Base-by-base conservation (phyloP, 1,284 basidiomycete species). In the Omphalotus olearius region DNA sequence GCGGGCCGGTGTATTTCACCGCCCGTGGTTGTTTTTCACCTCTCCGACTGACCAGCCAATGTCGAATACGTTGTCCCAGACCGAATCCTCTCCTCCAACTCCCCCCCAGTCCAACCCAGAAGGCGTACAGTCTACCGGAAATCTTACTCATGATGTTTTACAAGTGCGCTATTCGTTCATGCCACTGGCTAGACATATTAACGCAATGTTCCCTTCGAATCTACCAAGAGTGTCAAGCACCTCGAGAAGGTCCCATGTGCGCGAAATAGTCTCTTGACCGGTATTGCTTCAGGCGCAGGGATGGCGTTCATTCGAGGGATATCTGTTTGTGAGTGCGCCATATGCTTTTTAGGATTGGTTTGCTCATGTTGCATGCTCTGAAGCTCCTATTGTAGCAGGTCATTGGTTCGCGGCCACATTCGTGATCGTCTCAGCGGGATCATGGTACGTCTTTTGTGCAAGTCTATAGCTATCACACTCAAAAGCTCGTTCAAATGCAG, bases 351-450 rank as follows among this genome's bases (percentile, higher is more conserved):
- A 4, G 13, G n/a, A 6, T 30, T 41, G 14, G 26, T 20, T 23
- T 28, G 13, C 38, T 28, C 28, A 46, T 35, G 36, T n/a, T n/a
- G n/a, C n/a, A 35, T 30, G 26, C 26, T 23, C 23, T 23, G n/a
- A 28, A 76, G 73, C 66, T 23, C 68, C 72, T 1, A 63, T 76
- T 53, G 65, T 72, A 20, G 74, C 74, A 35, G 73, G 72, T 1
- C 67, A 75, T 60, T 78, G 75, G 75, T 74, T 71, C 20, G 65
- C 75, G 37, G 72, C 67, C 3, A 72, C 74, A 6, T 77, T 74
- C 45, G 59, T 65, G 6, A 49, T 74, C 4, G 61, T 77, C 35
- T 74, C 75, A 7, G 44, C 71, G 2, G 69, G 69, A 39, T 73
- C 75, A 48, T 77, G 71, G 76, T 76, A 51, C 55, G 69, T 64